Evolutionary conservation across 2,329 filamentous ascomycete genomes (phyloP).

Genomic region (Colletotrichum aenigma): DNA sequence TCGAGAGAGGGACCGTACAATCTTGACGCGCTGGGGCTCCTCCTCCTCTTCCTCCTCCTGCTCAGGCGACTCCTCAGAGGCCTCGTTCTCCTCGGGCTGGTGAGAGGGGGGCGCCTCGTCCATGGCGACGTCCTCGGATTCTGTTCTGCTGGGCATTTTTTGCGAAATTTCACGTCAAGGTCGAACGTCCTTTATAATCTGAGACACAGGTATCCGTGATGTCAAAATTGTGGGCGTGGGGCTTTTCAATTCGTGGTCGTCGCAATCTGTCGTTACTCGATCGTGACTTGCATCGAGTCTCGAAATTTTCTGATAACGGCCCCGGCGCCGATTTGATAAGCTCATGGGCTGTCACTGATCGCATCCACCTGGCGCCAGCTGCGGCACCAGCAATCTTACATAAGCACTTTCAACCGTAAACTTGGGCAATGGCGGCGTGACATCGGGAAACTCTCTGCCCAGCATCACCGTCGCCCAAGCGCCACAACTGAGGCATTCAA

Average conservation of each 20-base stretch:
- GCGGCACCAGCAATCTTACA: neutral
- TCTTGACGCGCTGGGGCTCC: constrained; percentile 62
- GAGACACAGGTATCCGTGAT: neutral
- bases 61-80: constrained; percentile 40
- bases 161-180: neutral
- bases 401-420: neutral
- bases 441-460: neutral
- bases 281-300: constrained; percentile 5
- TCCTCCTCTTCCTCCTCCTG: constrained; percentile 55
- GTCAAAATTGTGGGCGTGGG: neutral
- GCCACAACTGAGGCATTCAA: neutral
- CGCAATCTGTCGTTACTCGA: neutral
- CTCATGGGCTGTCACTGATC: neutral
- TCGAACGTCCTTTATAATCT: rapidly evolving
- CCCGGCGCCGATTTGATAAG: constrained; percentile 9
- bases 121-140: constrained; percentile 40
- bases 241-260: neutral
- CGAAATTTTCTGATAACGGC: constrained; percentile 19
- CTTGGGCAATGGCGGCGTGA: neutral
- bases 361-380: neutral
- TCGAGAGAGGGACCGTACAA: constrained; percentile 49
- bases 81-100: constrained; percentile 36
- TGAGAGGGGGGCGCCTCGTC: constrained; percentile 34
- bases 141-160: constrained; percentile 45
- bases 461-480: neutral